Base-by-base conservation (phyloP, 345 rosid genomes). In the Eucalyptus shirleyi region DNA sequence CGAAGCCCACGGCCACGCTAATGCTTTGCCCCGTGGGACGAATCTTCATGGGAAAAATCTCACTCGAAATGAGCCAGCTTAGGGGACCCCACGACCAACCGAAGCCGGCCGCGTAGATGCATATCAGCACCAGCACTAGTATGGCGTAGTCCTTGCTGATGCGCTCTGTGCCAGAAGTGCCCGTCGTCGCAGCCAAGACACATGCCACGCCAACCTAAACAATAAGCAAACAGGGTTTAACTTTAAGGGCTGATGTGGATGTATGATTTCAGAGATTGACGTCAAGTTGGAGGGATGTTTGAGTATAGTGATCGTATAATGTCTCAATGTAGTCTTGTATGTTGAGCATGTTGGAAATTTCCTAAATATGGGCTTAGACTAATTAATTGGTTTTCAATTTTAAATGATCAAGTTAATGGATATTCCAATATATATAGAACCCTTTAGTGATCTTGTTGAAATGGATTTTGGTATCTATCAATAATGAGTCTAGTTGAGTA, bases 51-150 rank as follows among this genome's bases (percentile, higher is more conserved):
- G 98, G 97, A 87, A 95, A 94, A 26, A 95, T 96, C 90, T 96
- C 98, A 60, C 97, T 93, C 5, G 97, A 95, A 86, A 96, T 92
- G 86, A 96, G 93, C 95, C 95, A 94, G 59, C 91, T 83, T 15
- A 96, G 90, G 18, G 96, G 97, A 7, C 98, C 97, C 96, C 96
- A 95, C 7, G 97, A 95, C 96, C 95, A 96, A 7, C 95, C 93
- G 86, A 95, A 96, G 13, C 98, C 97, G 30, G 96, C 94, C 5
- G 94, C 93, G 50, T 94, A 96, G 30, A 93, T n/a, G 92, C 97
- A 94, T 91, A 92, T 93, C 23, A 95, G 90, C n/a, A 90, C 91
- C 12, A 96, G 91, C 18, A 96, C 93, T n/a, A 91, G 59, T 50
- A 94, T 44, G 17, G 93, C 95, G 16, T 90, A 32, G 45, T 91